These are phyloP conservation scores for Dothideomycetidae sp. DNA, from an alignment of 2,329 filamentous ascomycete genomes.

Conservation along the genomic window DNA sequence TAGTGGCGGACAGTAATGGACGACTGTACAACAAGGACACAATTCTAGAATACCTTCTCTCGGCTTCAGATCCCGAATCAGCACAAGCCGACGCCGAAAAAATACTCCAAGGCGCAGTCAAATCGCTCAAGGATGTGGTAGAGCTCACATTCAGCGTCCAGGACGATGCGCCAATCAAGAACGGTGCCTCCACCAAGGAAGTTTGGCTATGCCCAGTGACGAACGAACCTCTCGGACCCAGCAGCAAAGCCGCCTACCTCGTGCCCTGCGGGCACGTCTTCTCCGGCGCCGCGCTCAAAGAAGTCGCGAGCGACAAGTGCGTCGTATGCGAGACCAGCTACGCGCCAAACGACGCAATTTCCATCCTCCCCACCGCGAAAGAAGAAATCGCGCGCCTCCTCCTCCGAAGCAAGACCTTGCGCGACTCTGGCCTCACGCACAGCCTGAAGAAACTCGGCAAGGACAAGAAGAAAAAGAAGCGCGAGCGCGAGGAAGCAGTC, in stretches of 20 bases:
- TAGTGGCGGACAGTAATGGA: conserved; percentile 74
- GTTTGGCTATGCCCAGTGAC: conserved; percentile 77
- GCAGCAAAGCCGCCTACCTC: conserved; percentile 69
- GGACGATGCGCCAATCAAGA: conserved; percentile 30
- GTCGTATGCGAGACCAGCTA: conserved; percentile 59
- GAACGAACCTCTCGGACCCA: conserved; percentile 67
- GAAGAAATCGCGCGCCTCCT: conserved; percentile 55
- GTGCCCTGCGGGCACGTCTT: conserved; percentile 95
- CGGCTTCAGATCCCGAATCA: conserved; percentile 35
- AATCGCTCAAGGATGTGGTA: conserved; percentile 70
- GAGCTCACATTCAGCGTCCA: conserved; percentile 63
- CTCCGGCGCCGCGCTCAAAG: conserved; percentile 65
- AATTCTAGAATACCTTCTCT: conserved; percentile 55
- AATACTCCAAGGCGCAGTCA: conserved; percentile 49
- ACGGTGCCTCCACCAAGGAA: conserved; percentile 31
- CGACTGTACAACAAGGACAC: conserved; percentile 92
- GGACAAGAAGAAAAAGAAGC: conserved; percentile 48
- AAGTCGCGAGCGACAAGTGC: conserved; percentile 44
- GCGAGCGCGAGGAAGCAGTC: conserved; percentile 30
- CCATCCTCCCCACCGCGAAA: conserved; percentile 59
- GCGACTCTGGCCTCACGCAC: conserved; percentile 61
- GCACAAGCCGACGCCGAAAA: conserved; percentile 47
- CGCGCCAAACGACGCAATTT: conserved; percentile 60
- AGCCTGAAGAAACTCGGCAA: conserved; percentile 66
- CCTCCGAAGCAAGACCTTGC: conserved; percentile 53